phyloP scores from a whole-genome alignment of 2,329 filamentous ascomycete species.

The Dothistroma pini region DNA sequence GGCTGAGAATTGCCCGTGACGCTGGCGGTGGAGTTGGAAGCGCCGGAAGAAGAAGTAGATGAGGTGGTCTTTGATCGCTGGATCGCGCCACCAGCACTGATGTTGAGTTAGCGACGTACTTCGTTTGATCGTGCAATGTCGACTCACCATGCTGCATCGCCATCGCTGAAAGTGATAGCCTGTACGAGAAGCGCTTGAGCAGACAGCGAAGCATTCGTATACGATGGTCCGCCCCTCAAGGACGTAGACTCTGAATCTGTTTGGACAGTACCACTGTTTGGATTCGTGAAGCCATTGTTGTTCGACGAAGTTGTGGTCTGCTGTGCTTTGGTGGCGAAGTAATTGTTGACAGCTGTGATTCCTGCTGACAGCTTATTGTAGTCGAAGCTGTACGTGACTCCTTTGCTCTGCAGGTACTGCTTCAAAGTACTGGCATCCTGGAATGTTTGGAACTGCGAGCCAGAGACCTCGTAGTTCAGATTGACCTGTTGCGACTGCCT shows the following conservation, averaged over 20 bases:
- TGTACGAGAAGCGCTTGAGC: slow-evolving; percentile 10
- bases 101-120: not conserved
- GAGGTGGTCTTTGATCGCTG: slow-evolving; percentile 11
- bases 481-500: slow-evolving; percentile 11
- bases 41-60: slow-evolving; percentile 12
- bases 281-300: slow-evolving; percentile 7
- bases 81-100: slow-evolving; percentile 14
- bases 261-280: slow-evolving; percentile 6
- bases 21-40: slow-evolving; percentile 12
- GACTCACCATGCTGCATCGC: slow-evolving; percentile 12
- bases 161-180: slow-evolving; percentile 11
- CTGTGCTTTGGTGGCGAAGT: slow-evolving; percentile 10
- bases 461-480: slow-evolving; percentile 10
- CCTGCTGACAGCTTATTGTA: slow-evolving; percentile 12
- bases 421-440: slow-evolving; percentile 11
- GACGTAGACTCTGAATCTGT: slow-evolving; percentile 11
- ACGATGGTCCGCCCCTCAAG: slow-evolving; percentile 10
- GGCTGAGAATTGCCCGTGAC: slow-evolving; percentile 7
- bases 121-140: not conserved
- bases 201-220: slow-evolving; percentile 13
- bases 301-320: slow-evolving; percentile 6
- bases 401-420: slow-evolving; percentile 8
- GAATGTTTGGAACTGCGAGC: slow-evolving; percentile 12
- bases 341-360: slow-evolving; percentile 6
- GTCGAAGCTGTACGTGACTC: slow-evolving; percentile 14